Conservation (phyloP, 305 asterid species). For the Fraxinus platypoda region DNA sequence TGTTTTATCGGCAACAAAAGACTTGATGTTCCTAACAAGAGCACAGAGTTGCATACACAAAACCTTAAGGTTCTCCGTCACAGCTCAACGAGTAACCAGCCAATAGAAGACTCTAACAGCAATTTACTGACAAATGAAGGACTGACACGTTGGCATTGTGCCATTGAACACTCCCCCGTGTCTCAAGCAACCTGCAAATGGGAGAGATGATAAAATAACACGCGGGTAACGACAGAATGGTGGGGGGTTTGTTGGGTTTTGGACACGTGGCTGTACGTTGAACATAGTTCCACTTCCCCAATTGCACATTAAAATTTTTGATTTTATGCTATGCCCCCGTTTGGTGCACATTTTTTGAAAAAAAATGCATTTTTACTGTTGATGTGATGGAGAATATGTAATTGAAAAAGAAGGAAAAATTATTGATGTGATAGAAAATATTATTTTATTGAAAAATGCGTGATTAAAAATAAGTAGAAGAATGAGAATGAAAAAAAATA, state of each 20-base stretch:
- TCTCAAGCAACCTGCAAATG: neutral
- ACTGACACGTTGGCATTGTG: slow-evolving; percentile 6
- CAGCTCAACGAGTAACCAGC: slow-evolving; percentile 10
- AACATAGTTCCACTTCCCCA: neutral
- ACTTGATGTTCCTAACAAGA: slow-evolving; percentile 26
- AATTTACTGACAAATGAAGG: neutral
- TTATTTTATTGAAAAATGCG: no score
- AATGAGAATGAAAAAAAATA: no score
- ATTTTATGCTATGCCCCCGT: no score
- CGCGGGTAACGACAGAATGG: slow-evolving; percentile 8
- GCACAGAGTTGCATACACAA: slow-evolving; percentile 40
- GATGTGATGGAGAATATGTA: no score
- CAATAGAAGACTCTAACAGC: slow-evolving; percentile 4
- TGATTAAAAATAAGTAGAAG: no score
- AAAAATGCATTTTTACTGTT: no score
- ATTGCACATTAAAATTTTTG: neutral
- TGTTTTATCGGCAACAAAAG: slow-evolving; percentile 18
- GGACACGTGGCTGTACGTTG: slow-evolving; percentile 23
- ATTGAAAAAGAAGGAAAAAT: no score
- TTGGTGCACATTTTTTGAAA: no score
- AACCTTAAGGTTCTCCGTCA: slow-evolving; percentile 30
- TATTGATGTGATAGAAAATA: no score
- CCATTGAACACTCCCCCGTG: neutral
- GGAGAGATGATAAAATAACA: neutral
- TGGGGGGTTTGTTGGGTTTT: slow-evolving; percentile 9